Conservation (phyloP, 192 early-diverging fungal species). For the Umbelopsis sp. region DNA sequence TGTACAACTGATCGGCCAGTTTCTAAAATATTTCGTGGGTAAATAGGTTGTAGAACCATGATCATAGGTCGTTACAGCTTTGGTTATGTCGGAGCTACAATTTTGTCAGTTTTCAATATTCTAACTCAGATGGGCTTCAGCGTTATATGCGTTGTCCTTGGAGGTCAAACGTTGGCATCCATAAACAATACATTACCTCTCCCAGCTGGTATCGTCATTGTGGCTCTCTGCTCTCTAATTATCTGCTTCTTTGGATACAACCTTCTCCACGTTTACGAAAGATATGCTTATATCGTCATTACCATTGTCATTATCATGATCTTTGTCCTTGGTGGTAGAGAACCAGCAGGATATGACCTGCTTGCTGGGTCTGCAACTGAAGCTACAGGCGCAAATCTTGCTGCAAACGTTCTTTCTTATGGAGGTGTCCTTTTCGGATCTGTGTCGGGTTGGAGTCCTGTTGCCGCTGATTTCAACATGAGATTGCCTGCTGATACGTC, state of each 20-base stretch:
- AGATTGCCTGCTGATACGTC: constrained; percentile 19
- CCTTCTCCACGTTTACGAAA: constrained; percentile 18
- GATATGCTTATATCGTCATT: constrained; percentile 22
- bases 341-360: constrained; percentile 8
- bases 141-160: constrained; percentile 20
- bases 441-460: constrained; percentile 29
- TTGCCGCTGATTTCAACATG: constrained; percentile 30
- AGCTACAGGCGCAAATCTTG: not conserved
- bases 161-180: constrained; percentile 20
- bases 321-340: not conserved
- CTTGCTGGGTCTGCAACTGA: not conserved
- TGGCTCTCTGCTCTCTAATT: constrained; percentile 9
- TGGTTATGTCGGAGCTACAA: constrained; percentile 10
- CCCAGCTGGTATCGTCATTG: constrained; percentile 16
- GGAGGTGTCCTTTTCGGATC: constrained; percentile 32
- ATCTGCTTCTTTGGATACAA: constrained; percentile 27
- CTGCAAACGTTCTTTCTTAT: constrained; percentile 14
- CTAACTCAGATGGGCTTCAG: constrained; percentile 24
- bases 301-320: constrained; percentile 14
- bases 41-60: constrained; percentile 16
- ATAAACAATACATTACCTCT: not conserved
- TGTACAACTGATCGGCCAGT: not conserved
- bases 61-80: constrained; percentile 20
- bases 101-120: constrained; percentile 19
- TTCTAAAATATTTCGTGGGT: not conserved